phyloP scores from a whole-genome alignment of 2,329 filamentous ascomycete species.

The Botryotinia calthae region DNA sequence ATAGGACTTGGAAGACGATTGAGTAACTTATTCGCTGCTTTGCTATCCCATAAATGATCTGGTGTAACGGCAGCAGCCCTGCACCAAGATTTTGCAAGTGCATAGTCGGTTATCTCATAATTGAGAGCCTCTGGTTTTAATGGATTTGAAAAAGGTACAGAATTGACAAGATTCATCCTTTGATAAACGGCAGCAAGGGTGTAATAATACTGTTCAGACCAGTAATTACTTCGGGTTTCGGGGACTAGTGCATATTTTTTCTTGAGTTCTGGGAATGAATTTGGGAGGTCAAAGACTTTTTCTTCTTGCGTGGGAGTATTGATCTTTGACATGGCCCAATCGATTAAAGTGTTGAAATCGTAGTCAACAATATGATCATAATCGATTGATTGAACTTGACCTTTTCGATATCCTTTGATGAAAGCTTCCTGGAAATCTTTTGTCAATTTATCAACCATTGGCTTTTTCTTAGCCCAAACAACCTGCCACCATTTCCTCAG shows the following conservation, averaged over 20 bases:
- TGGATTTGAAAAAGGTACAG: slow-evolving; percentile 46
- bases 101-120: slow-evolving; percentile 36
- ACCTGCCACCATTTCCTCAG: slow-evolving; percentile 56
- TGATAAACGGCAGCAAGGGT: slow-evolving; percentile 47
- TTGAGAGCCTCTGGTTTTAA: slow-evolving; percentile 24
- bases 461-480: slow-evolving; percentile 50
- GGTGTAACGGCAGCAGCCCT: slow-evolving; percentile 57
- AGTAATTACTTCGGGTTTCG: slow-evolving; percentile 25
- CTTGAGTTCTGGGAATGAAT: slow-evolving; percentile 46
- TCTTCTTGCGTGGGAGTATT: slow-evolving; percentile 44
- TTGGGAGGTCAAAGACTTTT: slow-evolving; percentile 48
- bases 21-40: slow-evolving; percentile 51
- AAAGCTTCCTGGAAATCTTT: slow-evolving; percentile 64
- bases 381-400: slow-evolving; percentile 59
- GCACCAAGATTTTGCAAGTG: slow-evolving; percentile 57
- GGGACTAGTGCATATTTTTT: slow-evolving; percentile 39
- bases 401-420: slow-evolving; percentile 62
- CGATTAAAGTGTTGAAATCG: slow-evolving; percentile 65
- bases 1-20: slow-evolving; percentile 21
- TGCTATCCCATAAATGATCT: slow-evolving; percentile 48
- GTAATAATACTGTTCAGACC: slow-evolving; percentile 45
- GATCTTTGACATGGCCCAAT: slow-evolving; percentile 56
- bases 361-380: slow-evolving; percentile 62
- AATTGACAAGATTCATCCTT: slow-evolving; percentile 40
- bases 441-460: slow-evolving; percentile 56